phyloP scores from a whole-genome alignment of 768 basidiomycete genomes.

The Rhizopogon vesiculosus region DNA sequence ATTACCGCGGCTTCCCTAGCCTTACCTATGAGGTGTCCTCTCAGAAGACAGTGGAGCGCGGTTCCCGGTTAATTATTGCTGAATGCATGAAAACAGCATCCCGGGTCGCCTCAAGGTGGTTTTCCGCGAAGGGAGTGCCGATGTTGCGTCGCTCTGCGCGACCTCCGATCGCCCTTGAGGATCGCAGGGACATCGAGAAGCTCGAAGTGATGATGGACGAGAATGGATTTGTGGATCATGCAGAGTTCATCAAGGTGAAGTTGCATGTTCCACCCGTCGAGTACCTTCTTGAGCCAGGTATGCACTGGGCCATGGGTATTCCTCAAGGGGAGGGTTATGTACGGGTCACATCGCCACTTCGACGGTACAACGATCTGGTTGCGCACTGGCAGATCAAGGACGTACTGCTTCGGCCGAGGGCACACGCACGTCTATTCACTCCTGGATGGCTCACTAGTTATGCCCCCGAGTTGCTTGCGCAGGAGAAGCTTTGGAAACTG shows the following conservation, averaged over 20 bases:
- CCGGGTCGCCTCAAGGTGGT: conserved; percentile 70
- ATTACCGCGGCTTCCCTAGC: conserved; percentile 46
- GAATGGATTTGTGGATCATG: conserved; percentile 38
- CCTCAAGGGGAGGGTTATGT: conserved; percentile 74
- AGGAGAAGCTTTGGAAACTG: conserved; percentile 31
- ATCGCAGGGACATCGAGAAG: conserved; percentile 31
- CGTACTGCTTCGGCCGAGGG: conserved; percentile 43
- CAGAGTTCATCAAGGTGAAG: conserved; percentile 28
- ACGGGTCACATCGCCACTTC: conserved; percentile 81
- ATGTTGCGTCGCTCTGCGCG: conserved; percentile 53
- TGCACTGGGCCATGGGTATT: conserved; percentile 70
- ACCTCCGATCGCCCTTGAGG: conserved; percentile 25
- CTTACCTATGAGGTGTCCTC: conserved; percentile 40
- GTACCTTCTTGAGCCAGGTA: conserved; percentile 49
- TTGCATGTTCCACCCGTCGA: conserved; percentile 31
- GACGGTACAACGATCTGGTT: conserved; percentile 79
- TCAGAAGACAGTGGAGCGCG: conserved; percentile 21
- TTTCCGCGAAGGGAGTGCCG: conserved; percentile 52
- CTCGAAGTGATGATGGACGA: conserved; percentile 46
- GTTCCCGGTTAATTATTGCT: conserved; percentile 56
- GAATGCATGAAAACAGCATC: conserved; percentile 84
- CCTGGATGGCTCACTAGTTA: conserved; percentile 40
- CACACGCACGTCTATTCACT: conserved; percentile 39
- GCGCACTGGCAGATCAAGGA: conserved; percentile 94
- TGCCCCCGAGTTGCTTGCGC: conserved; percentile 30